Evolutionary conservation across 345 rosid species (phyloP), one percentile per base, ranked within the genome.

Genomic region (Euphorbia peplus): DNA sequence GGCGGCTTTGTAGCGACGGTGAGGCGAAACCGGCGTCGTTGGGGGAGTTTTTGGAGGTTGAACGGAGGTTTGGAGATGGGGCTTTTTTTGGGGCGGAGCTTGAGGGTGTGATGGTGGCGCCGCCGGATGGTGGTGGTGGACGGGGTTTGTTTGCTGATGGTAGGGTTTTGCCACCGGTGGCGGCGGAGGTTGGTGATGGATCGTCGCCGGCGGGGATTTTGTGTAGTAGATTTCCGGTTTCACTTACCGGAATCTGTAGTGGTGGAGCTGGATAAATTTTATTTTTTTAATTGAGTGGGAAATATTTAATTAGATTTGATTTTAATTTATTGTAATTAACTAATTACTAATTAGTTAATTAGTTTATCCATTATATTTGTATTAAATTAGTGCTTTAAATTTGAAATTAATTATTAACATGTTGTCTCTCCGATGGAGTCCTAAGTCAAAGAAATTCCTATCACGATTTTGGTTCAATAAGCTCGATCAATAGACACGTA

Each of bases 21-120:
- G 87, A 76, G 32, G 77, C 82, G 2, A 87, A 80, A 66, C 88
- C 92, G 28, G 88, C 93, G 4, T 93, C 98, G 4, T 87, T 93
- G 7, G 96, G 90, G 1, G 97, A 93, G 77, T 93, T 87, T 75
- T 78, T 93, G 11, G 98, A 90, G 83, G 92, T 90, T 47, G 98
- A 93, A 73, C 66, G 98, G 76, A 83, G 96, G 79, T 90, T 84
- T 35, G 96, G 93, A 0, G 96, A 89, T 63, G 83, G 76, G 5
- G 83, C 81, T 11, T 82, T 84, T 56, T 88, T 70, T 42, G 81
- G 70, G n/a, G 75, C 82, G 48, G 91, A 85, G 82, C 73, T 84
- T 25, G 90, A 86, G 22, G 87, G 82, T 22, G 84, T 76, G 54
- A 79, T 71, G 79, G 81, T 55, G 51, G 66, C 67, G 67, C 84